phyloP scores from a whole-genome alignment of 805 yeast species.

The Teunomyces tritomae region DNA sequence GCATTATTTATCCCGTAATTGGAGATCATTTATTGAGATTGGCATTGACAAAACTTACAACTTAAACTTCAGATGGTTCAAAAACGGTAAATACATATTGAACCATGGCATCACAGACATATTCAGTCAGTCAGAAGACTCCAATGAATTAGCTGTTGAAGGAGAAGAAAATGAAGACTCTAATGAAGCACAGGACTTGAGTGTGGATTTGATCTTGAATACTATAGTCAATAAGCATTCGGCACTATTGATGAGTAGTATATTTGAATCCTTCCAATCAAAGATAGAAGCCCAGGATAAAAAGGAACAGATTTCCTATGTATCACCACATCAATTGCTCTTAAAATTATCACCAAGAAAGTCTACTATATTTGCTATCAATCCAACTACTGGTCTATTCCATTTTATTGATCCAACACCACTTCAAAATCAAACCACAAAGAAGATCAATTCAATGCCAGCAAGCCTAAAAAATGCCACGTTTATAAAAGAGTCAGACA shows the following conservation, averaged over 20 bases:
- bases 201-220: constrained; percentile 34
- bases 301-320: constrained; percentile 8
- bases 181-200: constrained; percentile 29
- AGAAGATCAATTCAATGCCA: constrained; percentile 28
- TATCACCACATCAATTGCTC: constrained; percentile 34
- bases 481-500: constrained; percentile 28
- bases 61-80: constrained; percentile 60
- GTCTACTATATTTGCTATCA: constrained; percentile 35
- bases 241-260: constrained; percentile 26
- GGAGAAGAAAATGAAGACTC: constrained; percentile 9
- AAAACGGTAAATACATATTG: constrained; percentile 46
- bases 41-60: constrained; percentile 51
- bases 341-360: constrained; percentile 31
- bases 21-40: constrained; percentile 57
- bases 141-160: constrained; percentile 19
- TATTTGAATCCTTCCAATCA: constrained; percentile 12
- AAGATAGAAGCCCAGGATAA: constrained; percentile 1
- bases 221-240: constrained; percentile 39
- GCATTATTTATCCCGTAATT: constrained; percentile 43
- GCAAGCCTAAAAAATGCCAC: constrained; percentile 12
- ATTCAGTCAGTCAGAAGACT: constrained; percentile 5
- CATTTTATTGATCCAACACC: constrained; percentile 40
- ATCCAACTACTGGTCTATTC: constrained; percentile 40
- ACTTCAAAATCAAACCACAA: constrained; percentile 29
- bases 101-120: constrained; percentile 18